Evolutionary conservation across 371 early-diverging fungal genomes (phyloP).

Genomic region (Rhizopus microsporus): DNA sequence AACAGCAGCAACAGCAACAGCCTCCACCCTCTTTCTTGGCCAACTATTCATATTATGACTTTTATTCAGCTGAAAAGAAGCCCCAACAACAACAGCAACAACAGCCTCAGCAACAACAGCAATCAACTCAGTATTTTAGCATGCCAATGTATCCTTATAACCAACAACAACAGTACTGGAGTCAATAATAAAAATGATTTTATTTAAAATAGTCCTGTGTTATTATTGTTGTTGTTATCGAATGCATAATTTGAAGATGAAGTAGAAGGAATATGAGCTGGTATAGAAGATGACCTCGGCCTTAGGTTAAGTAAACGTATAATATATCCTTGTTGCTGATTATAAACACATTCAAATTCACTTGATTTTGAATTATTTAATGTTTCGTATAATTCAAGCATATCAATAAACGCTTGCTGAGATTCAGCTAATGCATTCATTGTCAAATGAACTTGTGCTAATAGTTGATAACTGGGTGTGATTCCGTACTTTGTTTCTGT

Average conservation of each 20-base stretch:
- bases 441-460: slow-evolving; percentile 36
- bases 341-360: slow-evolving; percentile 36
- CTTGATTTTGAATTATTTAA: slow-evolving; percentile 20
- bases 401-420: slow-evolving; percentile 15
- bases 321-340: slow-evolving; percentile 37
- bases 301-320: slow-evolving; percentile 12
- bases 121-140: slow-evolving; percentile 30
- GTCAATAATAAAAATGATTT: slow-evolving; percentile 8
- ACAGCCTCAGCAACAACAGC: slow-evolving; percentile 25
- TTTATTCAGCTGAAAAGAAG: neutral
- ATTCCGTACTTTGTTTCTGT: slow-evolving; percentile 24
- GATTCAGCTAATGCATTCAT: slow-evolving; percentile 25
- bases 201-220: neutral
- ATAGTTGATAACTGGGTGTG: slow-evolving; percentile 27
- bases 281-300: slow-evolving; percentile 6
- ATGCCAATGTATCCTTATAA: slow-evolving; percentile 15
- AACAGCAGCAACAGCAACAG: slow-evolving; percentile 7
- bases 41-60: too few species aligned
- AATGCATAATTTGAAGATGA: neutral
- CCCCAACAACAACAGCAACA: slow-evolving; percentile 18
- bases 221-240: neutral
- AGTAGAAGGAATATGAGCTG: slow-evolving; percentile 1
- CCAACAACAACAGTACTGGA: slow-evolving; percentile 20
- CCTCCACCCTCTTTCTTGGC: neutral
- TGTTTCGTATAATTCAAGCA: slow-evolving; percentile 35